These are phyloP conservation scores for Fraxinus sp. DNA, from an alignment of 305 asterid species.

Conservation along the genomic window DNA sequence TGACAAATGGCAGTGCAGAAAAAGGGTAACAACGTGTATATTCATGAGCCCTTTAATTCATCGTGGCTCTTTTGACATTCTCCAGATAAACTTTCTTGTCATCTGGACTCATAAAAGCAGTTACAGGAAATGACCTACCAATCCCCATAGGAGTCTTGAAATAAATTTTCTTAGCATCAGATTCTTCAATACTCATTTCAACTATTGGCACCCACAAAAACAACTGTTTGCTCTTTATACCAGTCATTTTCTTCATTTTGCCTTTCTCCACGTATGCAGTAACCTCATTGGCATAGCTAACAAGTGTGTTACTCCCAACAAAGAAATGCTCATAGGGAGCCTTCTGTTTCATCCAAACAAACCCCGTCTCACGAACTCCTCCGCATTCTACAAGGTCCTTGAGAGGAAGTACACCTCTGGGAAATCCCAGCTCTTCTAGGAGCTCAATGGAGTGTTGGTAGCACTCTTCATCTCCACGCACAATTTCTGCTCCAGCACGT, in stretches of 20 bases:
- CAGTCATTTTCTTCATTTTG: conserved; percentile 90
- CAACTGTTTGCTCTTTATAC: conserved; percentile 80
- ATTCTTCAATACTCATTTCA: conserved; percentile 75
- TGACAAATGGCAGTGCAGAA: neutral
- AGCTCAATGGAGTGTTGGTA: conserved; percentile 50
- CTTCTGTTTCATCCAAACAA: conserved; percentile 88
- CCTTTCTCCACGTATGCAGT: conserved; percentile 76
- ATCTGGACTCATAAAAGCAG: conserved; percentile 74
- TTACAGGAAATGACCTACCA: conserved; percentile 71
- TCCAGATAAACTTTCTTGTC: conserved; percentile 43
- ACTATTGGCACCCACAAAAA: conserved; percentile 88
- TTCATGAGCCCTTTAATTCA: neutral
- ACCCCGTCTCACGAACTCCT: conserved; percentile 73
- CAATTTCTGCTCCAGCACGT: conserved; percentile 60
- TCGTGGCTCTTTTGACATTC: conserved; percentile 20
- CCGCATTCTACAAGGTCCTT: conserved; percentile 89
- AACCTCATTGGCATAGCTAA: conserved; percentile 72
- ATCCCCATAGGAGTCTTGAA: conserved; percentile 88
- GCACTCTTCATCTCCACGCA: conserved; percentile 63
- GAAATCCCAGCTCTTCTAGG: conserved; percentile 73
- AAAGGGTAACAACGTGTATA: neutral
- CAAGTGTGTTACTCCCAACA: conserved; percentile 49
- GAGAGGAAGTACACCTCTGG: conserved; percentile 76
- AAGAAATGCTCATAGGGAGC: conserved; percentile 77
- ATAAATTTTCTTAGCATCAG: conserved; percentile 43